These are phyloP conservation scores for Ceratocystis albifundus DNA, from an alignment of 2,329 filamentous ascomycete genomes.

Conservation along the genomic window DNA sequence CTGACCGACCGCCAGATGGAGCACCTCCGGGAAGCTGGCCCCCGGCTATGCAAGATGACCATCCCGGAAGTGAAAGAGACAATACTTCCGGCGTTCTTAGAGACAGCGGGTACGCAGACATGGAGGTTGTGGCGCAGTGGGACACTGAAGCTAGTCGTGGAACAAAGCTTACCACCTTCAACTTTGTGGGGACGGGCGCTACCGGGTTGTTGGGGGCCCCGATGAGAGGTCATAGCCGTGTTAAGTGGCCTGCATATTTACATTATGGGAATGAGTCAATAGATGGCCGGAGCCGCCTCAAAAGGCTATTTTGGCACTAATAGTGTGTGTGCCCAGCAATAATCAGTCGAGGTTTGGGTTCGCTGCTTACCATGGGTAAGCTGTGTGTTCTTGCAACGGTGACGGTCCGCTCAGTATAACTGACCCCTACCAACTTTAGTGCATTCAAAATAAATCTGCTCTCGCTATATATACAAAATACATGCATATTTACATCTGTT, in stretches of 20 bases:
- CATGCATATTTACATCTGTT: neutral
- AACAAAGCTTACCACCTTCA: slow-evolving; percentile 32
- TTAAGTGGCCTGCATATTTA: slow-evolving; percentile 11
- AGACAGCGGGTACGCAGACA: slow-evolving; percentile 28
- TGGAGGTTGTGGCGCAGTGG: slow-evolving; percentile 36
- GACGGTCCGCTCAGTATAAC: neutral
- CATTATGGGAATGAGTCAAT: slow-evolving; percentile 12
- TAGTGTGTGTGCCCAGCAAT: too few relatives aligned
- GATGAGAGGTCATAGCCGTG: slow-evolving; percentile 36
- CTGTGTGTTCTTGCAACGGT: neutral
- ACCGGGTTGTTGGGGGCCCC: slow-evolving; percentile 34
- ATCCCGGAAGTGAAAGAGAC: neutral
- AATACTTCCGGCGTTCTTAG: slow-evolving; percentile 21
- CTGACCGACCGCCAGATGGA: slow-evolving; percentile 17
- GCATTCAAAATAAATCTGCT: neutral
- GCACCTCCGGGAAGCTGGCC: neutral
- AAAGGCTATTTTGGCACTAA: too few relatives aligned
- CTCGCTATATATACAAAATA: neutral
- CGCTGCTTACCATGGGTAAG: neutral
- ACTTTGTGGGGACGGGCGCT: slow-evolving; percentile 33
- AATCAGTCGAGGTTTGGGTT: neutral
- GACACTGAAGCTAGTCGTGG: slow-evolving; percentile 28
- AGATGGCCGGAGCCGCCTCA: neutral
- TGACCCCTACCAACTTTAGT: neutral
- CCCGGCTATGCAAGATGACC: neutral